Conservation (phyloP, 805 yeast genomes). For the Vanderwaltozyma verrucispora region DNA sequence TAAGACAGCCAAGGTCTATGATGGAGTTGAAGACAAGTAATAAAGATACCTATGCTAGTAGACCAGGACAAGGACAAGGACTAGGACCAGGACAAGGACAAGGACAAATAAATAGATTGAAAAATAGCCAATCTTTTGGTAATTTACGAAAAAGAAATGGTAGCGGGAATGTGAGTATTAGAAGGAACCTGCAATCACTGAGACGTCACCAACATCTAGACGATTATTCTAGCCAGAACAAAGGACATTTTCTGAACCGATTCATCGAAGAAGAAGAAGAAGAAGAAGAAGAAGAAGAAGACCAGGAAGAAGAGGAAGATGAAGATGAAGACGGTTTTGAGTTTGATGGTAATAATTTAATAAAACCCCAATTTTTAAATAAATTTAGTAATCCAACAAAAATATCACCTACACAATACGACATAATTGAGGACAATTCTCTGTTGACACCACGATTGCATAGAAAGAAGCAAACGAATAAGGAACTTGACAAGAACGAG, state of each 20-base stretch:
- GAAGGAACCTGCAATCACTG: slow-evolving; percentile 22
- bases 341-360: slow-evolving; percentile 17
- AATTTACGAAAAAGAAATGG: slow-evolving; percentile 16
- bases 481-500: slow-evolving; percentile 12
- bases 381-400: slow-evolving; percentile 5
- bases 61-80: no score
- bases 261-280: slow-evolving; percentile 3
- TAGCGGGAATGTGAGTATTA: slow-evolving; percentile 14
- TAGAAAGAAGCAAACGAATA: slow-evolving; percentile 15
- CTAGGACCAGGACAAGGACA: no score
- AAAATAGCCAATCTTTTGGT: slow-evolving; percentile 21
- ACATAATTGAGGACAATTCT: slow-evolving; percentile 18
- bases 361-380: slow-evolving; percentile 21
- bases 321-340: slow-evolving; percentile 15
- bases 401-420: slow-evolving; percentile 21
- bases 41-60: no score
- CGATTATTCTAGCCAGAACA: no score
- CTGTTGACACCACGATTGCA: slow-evolving; percentile 22
- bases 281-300: slow-evolving; percentile 12
- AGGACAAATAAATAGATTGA: no score
- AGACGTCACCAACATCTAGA: no score
- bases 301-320: slow-evolving; percentile 7
- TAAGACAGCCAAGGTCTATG: slow-evolving; percentile 27
- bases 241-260: neutral
- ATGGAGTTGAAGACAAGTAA: slow-evolving; percentile 16